phyloP scores from a whole-genome alignment of 176 grass and related monocot species.

The Oryza meyeriana region DNA sequence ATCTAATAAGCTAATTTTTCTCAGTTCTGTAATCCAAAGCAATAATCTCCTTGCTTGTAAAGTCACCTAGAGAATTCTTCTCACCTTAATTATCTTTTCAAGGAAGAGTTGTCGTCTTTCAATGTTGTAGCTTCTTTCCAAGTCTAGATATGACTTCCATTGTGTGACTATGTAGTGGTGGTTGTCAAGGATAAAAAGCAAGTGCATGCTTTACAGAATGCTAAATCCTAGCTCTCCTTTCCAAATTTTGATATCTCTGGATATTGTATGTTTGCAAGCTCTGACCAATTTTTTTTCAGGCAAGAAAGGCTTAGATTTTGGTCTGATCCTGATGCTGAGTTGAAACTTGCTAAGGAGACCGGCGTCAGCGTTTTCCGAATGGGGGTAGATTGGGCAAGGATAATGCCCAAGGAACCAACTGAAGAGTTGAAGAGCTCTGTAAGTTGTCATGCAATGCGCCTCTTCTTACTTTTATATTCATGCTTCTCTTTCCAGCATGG shows the following conservation, averaged over 20 bases:
- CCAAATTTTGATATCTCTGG: background rate
- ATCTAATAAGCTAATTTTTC: background rate
- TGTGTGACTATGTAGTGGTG: background rate
- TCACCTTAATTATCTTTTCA: background rate
- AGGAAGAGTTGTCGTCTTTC: background rate
- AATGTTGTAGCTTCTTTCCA: background rate
- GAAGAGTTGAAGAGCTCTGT: conserved; percentile 55
- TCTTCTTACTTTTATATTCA: conserved; percentile 11
- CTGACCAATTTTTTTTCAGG: conserved; percentile 38
- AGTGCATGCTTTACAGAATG: background rate
- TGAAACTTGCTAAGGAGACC: conserved; percentile 86
- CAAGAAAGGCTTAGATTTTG: conserved; percentile 93
- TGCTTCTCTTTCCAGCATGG: conserved; percentile 12
- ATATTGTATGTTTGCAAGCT: conserved; percentile 3
- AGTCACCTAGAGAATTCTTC: background rate
- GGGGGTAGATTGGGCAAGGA: conserved; percentile 91
- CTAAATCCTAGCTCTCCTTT: background rate
- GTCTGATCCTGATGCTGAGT: conserved; percentile 91
- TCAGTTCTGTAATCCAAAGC: background rate
- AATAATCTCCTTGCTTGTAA: background rate
- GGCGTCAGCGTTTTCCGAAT: conserved; percentile 79
- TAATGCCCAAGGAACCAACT: conserved; percentile 75
- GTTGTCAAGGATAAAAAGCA: background rate
- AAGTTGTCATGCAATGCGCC: conserved; percentile 31
- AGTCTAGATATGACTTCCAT: background rate